Conservation (phyloP, 352 stramenopile genomes). For the Globisporangium sylvaticum region DNA sequence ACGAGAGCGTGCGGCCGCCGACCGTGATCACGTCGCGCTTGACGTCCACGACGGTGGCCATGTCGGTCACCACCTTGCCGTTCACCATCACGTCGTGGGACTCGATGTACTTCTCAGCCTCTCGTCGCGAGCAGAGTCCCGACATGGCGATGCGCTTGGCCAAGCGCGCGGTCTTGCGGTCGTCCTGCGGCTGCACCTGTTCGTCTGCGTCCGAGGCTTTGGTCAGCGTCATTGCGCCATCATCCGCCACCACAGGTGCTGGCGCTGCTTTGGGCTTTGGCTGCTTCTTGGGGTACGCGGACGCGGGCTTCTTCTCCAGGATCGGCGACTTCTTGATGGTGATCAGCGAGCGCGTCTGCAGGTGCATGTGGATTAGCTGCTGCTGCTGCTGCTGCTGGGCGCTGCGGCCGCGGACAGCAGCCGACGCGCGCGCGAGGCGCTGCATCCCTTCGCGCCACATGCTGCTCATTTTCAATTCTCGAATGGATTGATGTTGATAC, state of each 20-base stretch:
- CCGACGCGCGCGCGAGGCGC: not conserved
- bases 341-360: slow-evolving; percentile 15
- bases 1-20: slow-evolving; percentile 40
- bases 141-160: slow-evolving; percentile 84
- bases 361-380: not conserved
- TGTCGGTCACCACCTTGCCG: slow-evolving; percentile 47
- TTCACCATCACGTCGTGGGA: slow-evolving; percentile 75
- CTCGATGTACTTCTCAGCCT: slow-evolving; percentile 81
- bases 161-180: slow-evolving; percentile 38
- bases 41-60: slow-evolving; percentile 56
- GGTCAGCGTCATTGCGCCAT: not conserved
- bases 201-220: not conserved
- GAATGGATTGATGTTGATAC: not conserved
- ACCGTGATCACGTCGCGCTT: slow-evolving; percentile 52
- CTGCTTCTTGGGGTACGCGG: slow-evolving; percentile 11
- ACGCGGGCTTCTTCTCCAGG: slow-evolving; percentile 7
- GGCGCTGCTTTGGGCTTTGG: slow-evolving; percentile 2
- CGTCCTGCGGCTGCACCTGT: not conserved
- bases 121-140: slow-evolving; percentile 74
- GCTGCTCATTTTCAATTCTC: not conserved
- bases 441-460: slow-evolving; percentile 6
- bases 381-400: not conserved
- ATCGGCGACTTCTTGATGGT: slow-evolving; percentile 30
- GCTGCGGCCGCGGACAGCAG: not conserved
- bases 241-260: not conserved